Base-by-base conservation (phyloP, 345 rosid species). In the Eucalyptus fibrosa region DNA sequence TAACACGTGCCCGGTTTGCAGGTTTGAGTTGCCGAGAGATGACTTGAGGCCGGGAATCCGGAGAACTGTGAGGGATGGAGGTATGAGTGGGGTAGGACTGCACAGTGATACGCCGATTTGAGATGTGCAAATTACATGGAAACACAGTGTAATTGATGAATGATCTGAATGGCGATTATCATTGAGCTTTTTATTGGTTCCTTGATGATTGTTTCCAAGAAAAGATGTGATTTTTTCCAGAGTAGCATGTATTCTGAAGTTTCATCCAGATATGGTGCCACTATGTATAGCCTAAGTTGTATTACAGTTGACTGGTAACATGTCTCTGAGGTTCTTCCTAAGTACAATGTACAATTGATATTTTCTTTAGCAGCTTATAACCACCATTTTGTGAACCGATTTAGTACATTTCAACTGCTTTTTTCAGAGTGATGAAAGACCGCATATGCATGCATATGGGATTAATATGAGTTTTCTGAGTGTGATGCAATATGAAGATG, bases 1-100 rank as follows among this genome's bases (percentile, higher is more conserved):
- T 89, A 94, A 94, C 81, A 91, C 95, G 14, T 94, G 95, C 86
- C 95, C 94, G 3, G 93, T 94, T 92, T 94, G 94, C 89, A 90
- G 94, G 55, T 92, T 88, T 89, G 94, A 93, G 91, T 86, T 93
- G 86, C 94, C 93, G 72, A 93, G 92, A 51, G 96, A 95, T 92
- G 94, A 93, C 83, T 77, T 2, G 83, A 12, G 83, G 47, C 30
- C 21, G 83, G 28, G 83, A 72, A 21, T 37, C 28, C 8, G 17
- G 47, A 21, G 83, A 40, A 77, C 30, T 24, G 15, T 12, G 83
- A 77, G 83, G 83, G 83, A 40, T 77, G 47, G 30, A 77, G 47
- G 28, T 77, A 77, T 37, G 83, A 12, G 23, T 77, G 83, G 83
- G 28, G 16, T 15, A 37, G 83, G 83, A 11, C 83, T 40, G 28